These are phyloP conservation scores for Xylaria digitata DNA, from an alignment of 2,329 filamentous ascomycete genomes.

Conservation along the genomic window DNA sequence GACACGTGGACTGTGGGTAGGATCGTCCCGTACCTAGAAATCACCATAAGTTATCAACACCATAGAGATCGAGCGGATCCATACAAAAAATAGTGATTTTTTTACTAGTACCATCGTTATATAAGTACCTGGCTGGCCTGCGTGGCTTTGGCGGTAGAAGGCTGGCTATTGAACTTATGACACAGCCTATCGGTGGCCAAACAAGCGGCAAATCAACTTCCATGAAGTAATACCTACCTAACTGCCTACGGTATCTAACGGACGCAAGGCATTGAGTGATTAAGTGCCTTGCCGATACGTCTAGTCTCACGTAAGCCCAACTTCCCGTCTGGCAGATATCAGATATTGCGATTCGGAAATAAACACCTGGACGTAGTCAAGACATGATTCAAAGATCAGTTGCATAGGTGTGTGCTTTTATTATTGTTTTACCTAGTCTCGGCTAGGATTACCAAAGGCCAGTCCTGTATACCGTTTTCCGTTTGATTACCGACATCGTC, in stretches of 20 bases:
- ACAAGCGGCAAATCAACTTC: not conserved
- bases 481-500: not conserved
- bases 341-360: not conserved
- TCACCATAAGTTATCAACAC: too few relatives aligned
- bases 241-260: not conserved
- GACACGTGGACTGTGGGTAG: too few relatives aligned
- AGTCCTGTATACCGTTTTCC: not conserved
- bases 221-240: not conserved
- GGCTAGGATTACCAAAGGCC: not conserved
- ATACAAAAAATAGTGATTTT: too few relatives aligned
- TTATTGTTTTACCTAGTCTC: not conserved
- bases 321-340: too few relatives aligned
- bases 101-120: not conserved
- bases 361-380: conserved; percentile 2
- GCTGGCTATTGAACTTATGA: not conserved
- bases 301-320: not conserved
- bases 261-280: not conserved
- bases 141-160: not conserved
- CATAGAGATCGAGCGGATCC: too few relatives aligned
- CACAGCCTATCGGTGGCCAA: not conserved
- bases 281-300: not conserved
- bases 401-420: not conserved
- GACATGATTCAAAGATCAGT: not conserved
- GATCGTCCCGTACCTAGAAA: too few relatives aligned
- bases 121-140: not conserved